Base-by-base conservation (phyloP, 2,329 filamentous ascomycete genomes). In the Colletotrichum shisoi region DNA sequence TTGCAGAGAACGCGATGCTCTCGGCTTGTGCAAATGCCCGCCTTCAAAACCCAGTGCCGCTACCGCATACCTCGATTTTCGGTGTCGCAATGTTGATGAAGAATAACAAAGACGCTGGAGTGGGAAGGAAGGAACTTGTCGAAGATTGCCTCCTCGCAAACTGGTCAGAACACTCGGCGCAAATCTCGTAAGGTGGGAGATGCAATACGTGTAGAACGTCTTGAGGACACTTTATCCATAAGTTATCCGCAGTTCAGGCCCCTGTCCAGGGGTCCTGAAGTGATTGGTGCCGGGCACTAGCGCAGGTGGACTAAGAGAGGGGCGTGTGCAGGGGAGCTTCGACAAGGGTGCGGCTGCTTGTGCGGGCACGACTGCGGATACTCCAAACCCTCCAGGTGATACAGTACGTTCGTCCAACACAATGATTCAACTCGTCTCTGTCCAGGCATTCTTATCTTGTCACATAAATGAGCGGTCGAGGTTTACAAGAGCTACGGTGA, bases 211-310 rank as follows among this genome's bases (percentile, higher is more conserved):
- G n/a, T n/a, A 27, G 42, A 64, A 51, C 42, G 56, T 27, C 63
- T 67, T 69, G 34, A 70, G 69, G 69, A 70, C 69, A 70, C 62
- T 69, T 61, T 70, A 70, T 67, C 69, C 67, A 68, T 62, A 70
- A 67, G 67, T 62, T 67, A 52, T 68, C 57, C 63, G 51, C 57
- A 68, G 34, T 63, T 58, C 57, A 40, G 34, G 44, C 64, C 68
- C 68, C 60, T 69, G 68, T 57, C 48, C 56, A 64, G 61, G 62
- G 57, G 21, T 49, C 57, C 54, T n/a, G n/a, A 39, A 57, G 45
- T 69, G 68, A 69, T 69, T 69, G 68, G 68, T 63, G 64, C 64
- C 44, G 48, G 24, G 5, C 31, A 45, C 39, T 56, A 68, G 65
- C 53, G 49, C 52, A 44, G 39, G 56, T 67, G 45, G 46, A 39